Base-by-base conservation (phyloP, 257 asterid genomes). In the Nyctanthes arbortristis region DNA sequence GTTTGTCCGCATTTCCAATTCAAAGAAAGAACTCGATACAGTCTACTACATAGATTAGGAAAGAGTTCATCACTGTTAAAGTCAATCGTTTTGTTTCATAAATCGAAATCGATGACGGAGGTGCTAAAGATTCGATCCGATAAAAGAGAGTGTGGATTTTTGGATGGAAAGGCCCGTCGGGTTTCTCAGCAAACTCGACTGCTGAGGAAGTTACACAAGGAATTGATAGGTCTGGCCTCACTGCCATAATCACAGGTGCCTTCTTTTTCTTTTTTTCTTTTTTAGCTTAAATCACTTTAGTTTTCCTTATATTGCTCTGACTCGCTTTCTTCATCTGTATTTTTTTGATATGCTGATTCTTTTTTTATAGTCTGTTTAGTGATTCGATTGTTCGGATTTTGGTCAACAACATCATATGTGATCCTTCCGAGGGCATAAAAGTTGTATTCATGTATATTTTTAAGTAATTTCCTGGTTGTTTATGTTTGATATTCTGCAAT, bases 241-340 rank as follows among this genome's bases (percentile, higher is more conserved):
- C 91, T 64, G 91, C 91, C 69, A 78, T 89, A 36, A 85, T 87
- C 52, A 83, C 93, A 61, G 93, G 87, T 87, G 20, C 60, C 67
- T 67, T 72, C 29, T n/a, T n/a, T n/a, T n/a, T n/a, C n/a, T n/a
- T n/a, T n/a, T n/a, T n/a, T n/a, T n/a, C n/a, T n/a, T n/a, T n/a
- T n/a, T n/a, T n/a, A n/a, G n/a, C n/a, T n/a, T n/a, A n/a, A n/a
- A 49, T 72, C 69, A 16, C 27, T 66, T 28, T 30, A 31, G 27
- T 60, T 24, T 10, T 16, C 45, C 61, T 33, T 35, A 14, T 18
- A 18, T 39, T 24, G 6, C 22, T 29, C 1, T 1, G 63, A 7
- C 35, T 9, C 9, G 28, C 63, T 57, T 70, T 40, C 47, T 31
- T 25, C 43, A 4, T 3, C 27, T 11, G 24, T 2, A 16, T 59